A percentile compares a stretch with the other conserved stretches of the same genome.
Conservation (phyloP, 306 rosid species). For the Hippophae tibetana region DNA sequence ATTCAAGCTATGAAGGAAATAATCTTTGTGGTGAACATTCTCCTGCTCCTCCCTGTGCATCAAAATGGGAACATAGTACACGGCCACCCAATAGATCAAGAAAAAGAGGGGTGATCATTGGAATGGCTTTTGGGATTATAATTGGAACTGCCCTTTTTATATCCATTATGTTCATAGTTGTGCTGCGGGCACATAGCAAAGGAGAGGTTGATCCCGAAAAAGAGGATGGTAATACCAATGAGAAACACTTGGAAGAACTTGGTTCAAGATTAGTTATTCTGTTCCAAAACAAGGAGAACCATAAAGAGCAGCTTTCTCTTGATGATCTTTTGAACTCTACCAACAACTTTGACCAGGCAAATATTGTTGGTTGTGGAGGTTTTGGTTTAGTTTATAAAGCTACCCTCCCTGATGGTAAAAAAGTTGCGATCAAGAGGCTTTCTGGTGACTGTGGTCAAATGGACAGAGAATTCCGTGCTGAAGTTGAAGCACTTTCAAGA, state of each 20-base stretch:
- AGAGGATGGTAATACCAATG: conserved; percentile 14
- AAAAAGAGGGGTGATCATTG: conserved; percentile 13
- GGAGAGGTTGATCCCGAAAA: conserved; percentile 30
- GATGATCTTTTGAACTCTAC: conserved; percentile 31
- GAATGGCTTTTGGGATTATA: conserved; percentile 24
- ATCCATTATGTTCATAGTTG: conserved; percentile 15
- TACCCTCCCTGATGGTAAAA: conserved; percentile 29
- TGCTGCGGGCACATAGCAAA: conserved; percentile 16
- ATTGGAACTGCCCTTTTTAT: conserved; percentile 18
- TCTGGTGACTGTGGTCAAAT: conserved; percentile 40
- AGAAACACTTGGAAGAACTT: conserved; percentile 20
- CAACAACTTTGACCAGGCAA: conserved; percentile 27
- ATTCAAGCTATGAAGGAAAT: conserved; percentile 47
- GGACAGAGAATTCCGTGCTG: conserved; percentile 38
- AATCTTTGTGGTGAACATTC: conserved; percentile 28
- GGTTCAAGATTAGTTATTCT: conserved; percentile 28
- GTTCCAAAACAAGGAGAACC: conserved; percentile 24
- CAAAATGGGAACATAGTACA: neutral
- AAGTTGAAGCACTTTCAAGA: conserved; percentile 39
- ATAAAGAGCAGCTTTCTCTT: conserved; percentile 24
- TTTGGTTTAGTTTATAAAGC: conserved; percentile 40
- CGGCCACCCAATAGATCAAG: neutral
- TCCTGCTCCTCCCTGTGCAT: conserved; percentile 9
- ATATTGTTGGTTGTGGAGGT: conserved; percentile 37
- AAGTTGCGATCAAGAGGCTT: conserved; percentile 34